A percentile compares a stretch with the other conserved stretches of the same genome.
Evolutionary conservation across 805 yeast genomes (phyloP).

Genomic region (Pichia nanzhaoensis): DNA sequence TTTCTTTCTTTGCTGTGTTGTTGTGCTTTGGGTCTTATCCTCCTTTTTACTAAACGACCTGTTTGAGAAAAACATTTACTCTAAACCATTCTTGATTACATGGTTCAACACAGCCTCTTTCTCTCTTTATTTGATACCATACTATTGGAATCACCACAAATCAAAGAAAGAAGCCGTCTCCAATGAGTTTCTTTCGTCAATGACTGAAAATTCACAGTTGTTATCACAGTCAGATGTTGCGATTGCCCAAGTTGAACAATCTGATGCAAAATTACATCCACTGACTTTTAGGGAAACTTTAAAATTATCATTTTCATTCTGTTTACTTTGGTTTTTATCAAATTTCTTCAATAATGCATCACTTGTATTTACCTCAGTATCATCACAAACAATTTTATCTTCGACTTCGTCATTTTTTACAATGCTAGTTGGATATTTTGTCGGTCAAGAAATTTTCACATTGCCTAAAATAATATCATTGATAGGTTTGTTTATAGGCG

Average conservation of each 20-base stretch:
- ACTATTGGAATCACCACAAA: slow-evolving; percentile 21
- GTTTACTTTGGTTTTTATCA: slow-evolving; percentile 84
- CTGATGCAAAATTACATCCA: slow-evolving; percentile 8
- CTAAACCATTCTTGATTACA: slow-evolving; percentile 90
- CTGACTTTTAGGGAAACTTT: slow-evolving; percentile 58
- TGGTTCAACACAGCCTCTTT: slow-evolving; percentile 87
- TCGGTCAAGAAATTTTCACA: slow-evolving; percentile 64
- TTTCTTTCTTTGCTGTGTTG: slow-evolving; percentile 64
- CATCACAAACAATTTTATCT: slow-evolving; percentile 87
- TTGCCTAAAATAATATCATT: slow-evolving; percentile 62
- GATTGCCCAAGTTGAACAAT: slow-evolving; percentile 2
- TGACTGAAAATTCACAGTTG: slow-evolving; percentile 5
- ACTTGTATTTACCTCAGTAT: slow-evolving; percentile 82
- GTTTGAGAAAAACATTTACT: slow-evolving; percentile 57
- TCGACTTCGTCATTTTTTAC: slow-evolving; percentile 95
- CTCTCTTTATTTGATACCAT: slow-evolving; percentile 67
- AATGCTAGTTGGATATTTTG: slow-evolving; percentile 67
- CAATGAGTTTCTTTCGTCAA: background rate
- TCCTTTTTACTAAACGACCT: slow-evolving; percentile 77
- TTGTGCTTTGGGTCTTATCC: slow-evolving; percentile 84
- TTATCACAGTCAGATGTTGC: background rate
- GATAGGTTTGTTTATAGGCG: slow-evolving; percentile 67
- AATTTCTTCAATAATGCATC: slow-evolving; percentile 87
- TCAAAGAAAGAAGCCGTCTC: slow-evolving; percentile 2
- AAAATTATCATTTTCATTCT: slow-evolving; percentile 69